Evolutionary conservation across 2,329 filamentous ascomycete species (phyloP).

Genomic region (Lachnellula subtilissima): DNA sequence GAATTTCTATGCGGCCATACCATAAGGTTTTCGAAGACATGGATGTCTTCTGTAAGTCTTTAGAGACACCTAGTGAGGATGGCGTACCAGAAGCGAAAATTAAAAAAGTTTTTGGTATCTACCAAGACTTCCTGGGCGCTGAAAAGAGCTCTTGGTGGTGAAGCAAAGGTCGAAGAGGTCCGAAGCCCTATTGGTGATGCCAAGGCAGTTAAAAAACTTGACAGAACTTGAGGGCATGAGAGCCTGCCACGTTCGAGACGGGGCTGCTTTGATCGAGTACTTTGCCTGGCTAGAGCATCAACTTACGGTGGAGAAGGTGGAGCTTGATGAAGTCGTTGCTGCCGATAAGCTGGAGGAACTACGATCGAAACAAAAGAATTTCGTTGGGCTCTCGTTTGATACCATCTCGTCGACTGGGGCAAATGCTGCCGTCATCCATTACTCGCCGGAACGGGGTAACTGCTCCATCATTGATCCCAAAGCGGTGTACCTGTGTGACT

Average conservation of each 20-base stretch:
- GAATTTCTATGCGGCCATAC: constrained; percentile 77
- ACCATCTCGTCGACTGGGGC: constrained; percentile 94
- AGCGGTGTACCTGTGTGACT: constrained; percentile 91
- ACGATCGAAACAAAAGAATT: constrained; percentile 64
- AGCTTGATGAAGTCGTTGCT: constrained; percentile 82
- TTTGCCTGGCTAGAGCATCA: constrained; percentile 97
- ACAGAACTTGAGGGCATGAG: constrained; percentile 89
- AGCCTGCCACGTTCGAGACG: constrained; percentile 87
- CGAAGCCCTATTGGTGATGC: constrained; percentile 84
- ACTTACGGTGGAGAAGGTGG: constrained; percentile 65
- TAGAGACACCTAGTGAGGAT: constrained; percentile 35
- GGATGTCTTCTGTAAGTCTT: constrained; percentile 52
- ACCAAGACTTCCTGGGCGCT: constrained; percentile 92
- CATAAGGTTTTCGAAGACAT: constrained; percentile 74
- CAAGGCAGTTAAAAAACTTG: constrained; percentile 90
- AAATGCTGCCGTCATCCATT: constrained; percentile 85
- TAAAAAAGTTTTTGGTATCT: constrained; percentile 73
- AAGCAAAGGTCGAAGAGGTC: constrained; percentile 77
- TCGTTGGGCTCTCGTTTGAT: constrained; percentile 86
- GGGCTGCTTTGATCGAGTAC: constrained; percentile 83
- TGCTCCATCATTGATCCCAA: constrained; percentile 81
- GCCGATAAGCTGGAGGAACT: constrained; percentile 84
- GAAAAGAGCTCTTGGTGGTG: constrained; percentile 78
- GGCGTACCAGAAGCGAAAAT: constrained; percentile 27
- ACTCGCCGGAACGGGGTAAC: constrained; percentile 77